Base-by-base conservation (phyloP, 2,329 filamentous ascomycete genomes). In the Paecilomyces formosus region DNA sequence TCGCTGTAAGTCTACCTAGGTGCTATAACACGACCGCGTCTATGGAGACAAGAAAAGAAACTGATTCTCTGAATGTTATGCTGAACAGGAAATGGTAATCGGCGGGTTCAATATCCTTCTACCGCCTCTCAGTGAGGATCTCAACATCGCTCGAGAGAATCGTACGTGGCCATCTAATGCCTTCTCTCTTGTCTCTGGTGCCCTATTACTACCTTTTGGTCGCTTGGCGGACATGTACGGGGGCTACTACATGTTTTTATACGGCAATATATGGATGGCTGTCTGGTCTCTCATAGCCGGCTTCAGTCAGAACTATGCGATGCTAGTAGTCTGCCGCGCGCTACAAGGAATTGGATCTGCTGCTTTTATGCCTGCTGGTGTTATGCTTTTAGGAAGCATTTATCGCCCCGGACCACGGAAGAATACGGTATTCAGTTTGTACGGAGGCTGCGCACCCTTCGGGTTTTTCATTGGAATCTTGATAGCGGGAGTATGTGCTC, bases 281-380 rank as follows among this genome's bases (percentile, higher is more conserved):
- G 62, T 87, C 39, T 92, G 88, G 84, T 86, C 84, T 9, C 73
- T 92, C 56, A 75, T 90, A 57, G 83, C 82, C 15, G 89, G 89
- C 11, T 90, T 92, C 76, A 78, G 57, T 26, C 24, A 26, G 24
- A 87, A 83, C 72, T 81, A 86, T 60, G 71, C 84, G 55, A 89
- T 91, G 85, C 78, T 92, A 61, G 87, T 90, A 63, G 78, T 88
- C 57, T 89, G 86, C 68, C 86, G 89, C 56, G 88, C 88, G 8
- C 74, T 92, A 51, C 88, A 91, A 71, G 89, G 89, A 0, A 74
- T 93, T 9, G 89, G 88, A 0, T 81, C 87, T 1, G 87, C 88
- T 0, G 88, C 88, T 0, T 90, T 89, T 61, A 71, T 91, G 13
- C 87, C 88, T 0, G 84, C 85, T 0, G 83, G 86, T 1, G 81